These are phyloP conservation scores for Aureobasidium pullulans DNA, from an alignment of 2,329 filamentous ascomycete genomes.

Conservation along the genomic window DNA sequence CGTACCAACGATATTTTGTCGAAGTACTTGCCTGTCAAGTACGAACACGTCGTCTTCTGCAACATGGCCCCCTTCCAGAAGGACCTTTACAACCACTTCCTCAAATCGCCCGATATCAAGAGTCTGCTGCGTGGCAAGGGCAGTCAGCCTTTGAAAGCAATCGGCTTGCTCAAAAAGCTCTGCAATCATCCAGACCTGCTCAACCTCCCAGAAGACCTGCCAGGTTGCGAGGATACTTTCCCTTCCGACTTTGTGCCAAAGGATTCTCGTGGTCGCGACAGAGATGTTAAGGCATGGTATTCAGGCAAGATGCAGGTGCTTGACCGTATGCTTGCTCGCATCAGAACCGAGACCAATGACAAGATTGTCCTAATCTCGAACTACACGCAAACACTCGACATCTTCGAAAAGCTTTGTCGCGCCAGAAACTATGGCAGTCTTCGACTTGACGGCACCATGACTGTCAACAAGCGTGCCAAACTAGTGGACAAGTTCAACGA, in stretches of 20 bases:
- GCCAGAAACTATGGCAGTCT: constrained; percentile 76
- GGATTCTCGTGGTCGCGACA: constrained; percentile 77
- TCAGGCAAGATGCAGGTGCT: constrained; percentile 97
- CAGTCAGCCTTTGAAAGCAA: constrained; percentile 92
- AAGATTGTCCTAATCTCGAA: constrained; percentile 99
- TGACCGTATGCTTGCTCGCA: constrained; percentile 89
- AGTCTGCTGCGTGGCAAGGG: constrained; percentile 86
- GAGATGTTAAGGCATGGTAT: constrained; percentile 91
- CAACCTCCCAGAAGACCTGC: constrained; percentile 72
- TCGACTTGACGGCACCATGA: constrained; percentile 94
- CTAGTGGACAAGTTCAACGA: constrained; percentile 97
- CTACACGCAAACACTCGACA: constrained; percentile 90
- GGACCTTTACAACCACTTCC: constrained; percentile 93
- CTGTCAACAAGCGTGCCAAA: constrained; percentile 92
- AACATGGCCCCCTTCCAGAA: constrained; percentile 88
- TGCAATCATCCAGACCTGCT: constrained; percentile 97
- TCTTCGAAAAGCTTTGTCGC: constrained; percentile 88
- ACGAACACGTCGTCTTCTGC: constrained; percentile 98
- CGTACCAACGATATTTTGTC: constrained; percentile 96
- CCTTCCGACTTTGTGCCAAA: constrained; percentile 85
- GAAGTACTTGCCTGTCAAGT: constrained; percentile 96
- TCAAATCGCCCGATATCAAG: constrained; percentile 90
- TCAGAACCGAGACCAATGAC: constrained; percentile 92
- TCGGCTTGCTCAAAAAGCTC: constrained; percentile 93
- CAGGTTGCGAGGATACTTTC: constrained; percentile 73